Conservation (phyloP, 129 eudicot species). For the Flaveria ramosissima region DNA sequence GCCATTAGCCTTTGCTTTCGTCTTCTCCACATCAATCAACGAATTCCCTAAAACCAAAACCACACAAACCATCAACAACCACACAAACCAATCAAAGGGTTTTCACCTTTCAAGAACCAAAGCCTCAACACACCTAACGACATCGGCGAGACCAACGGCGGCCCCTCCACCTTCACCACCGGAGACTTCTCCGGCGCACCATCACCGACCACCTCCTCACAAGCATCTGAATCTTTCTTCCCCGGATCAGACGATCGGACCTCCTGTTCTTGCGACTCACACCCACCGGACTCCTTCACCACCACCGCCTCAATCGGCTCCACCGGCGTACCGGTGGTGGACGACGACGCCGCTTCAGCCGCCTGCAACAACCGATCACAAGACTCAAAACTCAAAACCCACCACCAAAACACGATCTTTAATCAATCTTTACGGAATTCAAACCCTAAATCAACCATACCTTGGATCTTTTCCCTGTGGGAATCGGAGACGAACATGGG, state of each 20-base stretch:
- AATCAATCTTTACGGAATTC: not conserved
- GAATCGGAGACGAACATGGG: constrained; percentile 54
- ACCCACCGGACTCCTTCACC: constrained; percentile 50
- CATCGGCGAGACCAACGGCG: constrained; percentile 49
- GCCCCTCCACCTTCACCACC: constrained; percentile 53
- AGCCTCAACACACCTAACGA: constrained; percentile 41
- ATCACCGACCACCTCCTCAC: constrained; percentile 41
- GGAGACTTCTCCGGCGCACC: constrained; percentile 50
- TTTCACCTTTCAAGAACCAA: not conserved
- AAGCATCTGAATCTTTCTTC: constrained; percentile 36
- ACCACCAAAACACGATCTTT: not conserved
- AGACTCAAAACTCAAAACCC: not conserved
- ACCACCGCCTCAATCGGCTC: constrained; percentile 46
- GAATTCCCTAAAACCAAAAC: constrained; percentile 40
- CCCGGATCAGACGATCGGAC: constrained; percentile 71
- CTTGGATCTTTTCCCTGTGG: constrained; percentile 75
- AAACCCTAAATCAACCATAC: constrained; percentile 31
- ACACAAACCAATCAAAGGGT: not conserved
- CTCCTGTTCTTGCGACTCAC: constrained; percentile 61
- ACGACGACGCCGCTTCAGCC: constrained; percentile 57
- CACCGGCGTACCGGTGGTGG: constrained; percentile 48
- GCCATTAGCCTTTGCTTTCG: constrained; percentile 43
- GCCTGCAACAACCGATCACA: constrained; percentile 46
- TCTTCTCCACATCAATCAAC: constrained; percentile 51
- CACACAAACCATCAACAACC: constrained; percentile 15